Conservation (phyloP, 257 asterid genomes). For the Penstemon eatonii region DNA sequence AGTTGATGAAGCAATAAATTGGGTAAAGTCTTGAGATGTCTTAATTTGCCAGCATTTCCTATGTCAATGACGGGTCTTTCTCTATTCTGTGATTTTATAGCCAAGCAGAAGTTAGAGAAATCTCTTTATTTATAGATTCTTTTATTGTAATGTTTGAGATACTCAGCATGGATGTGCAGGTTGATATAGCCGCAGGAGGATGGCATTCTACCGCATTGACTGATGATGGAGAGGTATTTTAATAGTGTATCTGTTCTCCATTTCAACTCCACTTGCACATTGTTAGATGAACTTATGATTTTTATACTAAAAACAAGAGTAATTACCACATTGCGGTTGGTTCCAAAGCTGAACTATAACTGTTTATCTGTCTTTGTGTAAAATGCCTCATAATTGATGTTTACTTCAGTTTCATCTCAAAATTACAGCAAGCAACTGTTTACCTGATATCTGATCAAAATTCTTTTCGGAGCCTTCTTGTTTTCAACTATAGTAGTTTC, state of each 20-base stretch:
- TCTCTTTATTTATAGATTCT: constrained; percentile 1
- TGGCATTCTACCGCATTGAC: constrained; percentile 99
- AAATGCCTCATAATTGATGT: not conserved
- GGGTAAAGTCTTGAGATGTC: not conserved
- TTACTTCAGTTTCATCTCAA: constrained; percentile 13
- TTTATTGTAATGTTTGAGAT: not conserved
- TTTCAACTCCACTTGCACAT: not conserved
- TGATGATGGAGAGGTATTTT: constrained; percentile 83
- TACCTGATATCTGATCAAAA: constrained; percentile 5
- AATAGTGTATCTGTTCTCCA: constrained; percentile 15
- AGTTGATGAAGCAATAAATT: not conserved
- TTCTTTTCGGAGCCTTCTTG: not conserved
- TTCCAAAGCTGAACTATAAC: not conserved
- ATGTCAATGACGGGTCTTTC: not conserved
- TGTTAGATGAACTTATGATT: not conserved
- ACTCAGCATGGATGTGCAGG: constrained; percentile 49
- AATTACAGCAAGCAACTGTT: constrained; percentile 2
- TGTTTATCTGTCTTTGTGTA: not conserved
- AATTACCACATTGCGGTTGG: not conserved
- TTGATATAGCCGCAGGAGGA: constrained; percentile 99
- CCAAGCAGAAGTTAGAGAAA: constrained; percentile 16
- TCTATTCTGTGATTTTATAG: constrained; percentile 3
- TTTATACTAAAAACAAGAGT: not conserved
- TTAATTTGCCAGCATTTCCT: constrained; percentile 14
- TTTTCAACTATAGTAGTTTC: not conserved